phyloP scores from a whole-genome alignment of 805 yeast genomes.

The Saturnispora saitoi region DNA sequence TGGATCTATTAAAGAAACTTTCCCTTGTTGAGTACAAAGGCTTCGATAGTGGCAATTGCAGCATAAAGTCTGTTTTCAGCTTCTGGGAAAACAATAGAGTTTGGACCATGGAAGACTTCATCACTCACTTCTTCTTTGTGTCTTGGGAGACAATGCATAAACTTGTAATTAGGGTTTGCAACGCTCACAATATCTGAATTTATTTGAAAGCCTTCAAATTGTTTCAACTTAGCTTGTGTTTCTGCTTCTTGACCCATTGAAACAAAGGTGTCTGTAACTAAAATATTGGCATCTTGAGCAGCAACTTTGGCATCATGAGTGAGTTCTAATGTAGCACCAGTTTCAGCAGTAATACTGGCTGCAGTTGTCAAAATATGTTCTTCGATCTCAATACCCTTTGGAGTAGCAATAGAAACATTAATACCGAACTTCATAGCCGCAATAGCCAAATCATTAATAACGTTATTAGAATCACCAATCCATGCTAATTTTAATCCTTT shows the following conservation, averaged over 20 bases:
- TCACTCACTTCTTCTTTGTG: conserved; percentile 91
- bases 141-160: conserved; percentile 97
- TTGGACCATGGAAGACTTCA: conserved; percentile 78
- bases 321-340: conserved; percentile 45
- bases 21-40: conserved; percentile 80
- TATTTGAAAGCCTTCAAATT: conserved; percentile 83
- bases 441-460: conserved; percentile 83
- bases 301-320: conserved; percentile 73
- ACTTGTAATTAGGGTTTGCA: conserved; percentile 66
- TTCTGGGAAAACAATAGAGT: conserved; percentile 85
- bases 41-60: conserved; percentile 89
- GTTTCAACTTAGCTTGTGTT: conserved; percentile 58
- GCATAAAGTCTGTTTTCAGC: conserved; percentile 96
- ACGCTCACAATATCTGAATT: conserved; percentile 58
- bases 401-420: conserved; percentile 76
- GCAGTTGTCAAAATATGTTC: conserved; percentile 47
- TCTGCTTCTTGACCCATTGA: conserved; percentile 97
- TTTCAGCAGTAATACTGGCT: conserved; percentile 38
- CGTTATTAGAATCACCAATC: conserved; percentile 97
- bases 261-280: conserved; percentile 95
- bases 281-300: conserved; percentile 61
- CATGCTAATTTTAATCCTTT: conserved; percentile 73
- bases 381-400: conserved; percentile 61
- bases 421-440: conserved; percentile 84
- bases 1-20: conserved; percentile 28